Percentiles rank a stretch among this genome's conserved stretches.
phyloP scores from a whole-genome alignment of 1,139 yeast genomes.

The Hyphopichia burtonii region DNA sequence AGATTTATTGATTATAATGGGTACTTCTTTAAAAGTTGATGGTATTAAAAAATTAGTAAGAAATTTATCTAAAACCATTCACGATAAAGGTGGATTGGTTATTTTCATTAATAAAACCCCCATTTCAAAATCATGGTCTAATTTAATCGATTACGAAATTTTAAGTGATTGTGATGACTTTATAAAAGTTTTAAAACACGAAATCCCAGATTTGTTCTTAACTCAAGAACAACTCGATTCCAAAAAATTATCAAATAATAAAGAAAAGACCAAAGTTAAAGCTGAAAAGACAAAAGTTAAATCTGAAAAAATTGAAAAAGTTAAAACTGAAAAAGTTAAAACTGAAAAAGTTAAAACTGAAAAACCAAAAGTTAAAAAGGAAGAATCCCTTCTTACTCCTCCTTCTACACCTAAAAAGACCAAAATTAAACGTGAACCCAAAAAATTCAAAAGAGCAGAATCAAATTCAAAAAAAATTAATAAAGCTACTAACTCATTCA shows the following conservation, averaged over 20 bases:
- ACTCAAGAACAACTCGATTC: conserved; percentile 53
- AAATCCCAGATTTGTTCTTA: conserved; percentile 58
- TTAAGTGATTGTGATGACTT: conserved; percentile 81
- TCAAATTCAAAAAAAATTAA: conserved; percentile 15
- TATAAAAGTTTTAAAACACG: conserved; percentile 51
- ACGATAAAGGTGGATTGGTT: conserved; percentile 59
- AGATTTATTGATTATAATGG: conserved; percentile 67
- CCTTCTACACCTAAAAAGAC: conserved; percentile 12
- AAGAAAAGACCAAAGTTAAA: conserved; percentile 4
- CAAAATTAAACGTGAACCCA: conserved; percentile 4
- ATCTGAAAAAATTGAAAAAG: no score
- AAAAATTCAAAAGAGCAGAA: neutral
- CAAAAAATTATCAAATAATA: conserved; percentile 32
- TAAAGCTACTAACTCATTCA: conserved; percentile 7
- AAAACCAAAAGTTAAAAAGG: neutral
- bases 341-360: neutral
- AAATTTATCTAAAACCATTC: conserved; percentile 56
- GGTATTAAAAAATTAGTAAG: conserved; percentile 72
- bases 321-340: neutral
- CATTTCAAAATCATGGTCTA: conserved; percentile 53
- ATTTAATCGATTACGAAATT: conserved; percentile 67
- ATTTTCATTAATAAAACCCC: conserved; percentile 61
- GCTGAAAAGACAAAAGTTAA: neutral
- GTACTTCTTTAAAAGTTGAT: conserved; percentile 72
- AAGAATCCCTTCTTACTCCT: conserved; percentile 3